Conservation (phyloP, 2,329 filamentous ascomycete species). For the Thelonectria blattea region DNA sequence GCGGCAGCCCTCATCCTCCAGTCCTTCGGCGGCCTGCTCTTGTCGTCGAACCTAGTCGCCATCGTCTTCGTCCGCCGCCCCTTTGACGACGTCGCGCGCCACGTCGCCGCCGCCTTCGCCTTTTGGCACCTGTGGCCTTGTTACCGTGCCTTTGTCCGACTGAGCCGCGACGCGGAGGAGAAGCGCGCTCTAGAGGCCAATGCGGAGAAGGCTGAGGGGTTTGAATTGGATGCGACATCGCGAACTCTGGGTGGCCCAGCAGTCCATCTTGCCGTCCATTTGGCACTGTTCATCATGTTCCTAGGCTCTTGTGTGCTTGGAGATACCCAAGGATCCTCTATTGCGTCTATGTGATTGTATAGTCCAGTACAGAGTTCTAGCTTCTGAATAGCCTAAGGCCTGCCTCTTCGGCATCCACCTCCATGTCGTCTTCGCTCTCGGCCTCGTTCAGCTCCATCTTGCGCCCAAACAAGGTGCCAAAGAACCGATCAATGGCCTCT, state of each 20-base stretch:
- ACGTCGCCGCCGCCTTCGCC: conserved; percentile 49
- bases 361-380: conserved; percentile 33
- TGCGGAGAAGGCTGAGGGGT: neutral
- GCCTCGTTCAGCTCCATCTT: conserved; percentile 70
- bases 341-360: conserved; percentile 14
- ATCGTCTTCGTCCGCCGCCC: conserved; percentile 43
- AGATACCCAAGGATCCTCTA: conserved; percentile 19
- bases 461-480: conserved; percentile 76
- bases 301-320: conserved; percentile 27
- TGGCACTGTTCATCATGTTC: conserved; percentile 46
- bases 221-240: conserved; percentile 12
- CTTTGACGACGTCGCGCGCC: conserved; percentile 41
- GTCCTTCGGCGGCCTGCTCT: conserved; percentile 55
- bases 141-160: conserved; percentile 46
- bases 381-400: conserved; percentile 60
- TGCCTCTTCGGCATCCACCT: conserved; percentile 59
- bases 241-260: conserved; percentile 52
- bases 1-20: conserved; percentile 52
- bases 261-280: conserved; percentile 53
- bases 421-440: conserved; percentile 57
- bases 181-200: conserved; percentile 6
- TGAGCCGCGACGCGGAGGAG: conserved; percentile 39
- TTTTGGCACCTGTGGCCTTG: conserved; percentile 58
- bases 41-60: conserved; percentile 53
- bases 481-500: conserved; percentile 77